Conservation (phyloP, 805 yeast species). For the Candida anglica region DNA sequence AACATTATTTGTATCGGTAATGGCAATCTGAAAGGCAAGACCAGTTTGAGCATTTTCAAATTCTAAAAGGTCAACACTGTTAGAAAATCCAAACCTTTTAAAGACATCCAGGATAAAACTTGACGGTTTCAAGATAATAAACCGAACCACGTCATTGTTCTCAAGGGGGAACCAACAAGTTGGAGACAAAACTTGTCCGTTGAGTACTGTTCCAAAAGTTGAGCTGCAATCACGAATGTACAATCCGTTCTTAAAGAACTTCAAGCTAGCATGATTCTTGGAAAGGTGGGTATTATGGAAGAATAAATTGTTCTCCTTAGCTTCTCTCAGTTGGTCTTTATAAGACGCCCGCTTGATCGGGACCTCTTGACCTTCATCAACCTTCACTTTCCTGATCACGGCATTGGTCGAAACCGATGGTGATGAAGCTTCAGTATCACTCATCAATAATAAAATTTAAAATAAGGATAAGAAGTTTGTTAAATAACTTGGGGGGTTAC, state of each 20-base stretch:
- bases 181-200: constrained; percentile 21
- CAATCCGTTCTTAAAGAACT: constrained; percentile 13
- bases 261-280: constrained; percentile 31
- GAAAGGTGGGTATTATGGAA: constrained; percentile 34
- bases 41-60: constrained; percentile 19
- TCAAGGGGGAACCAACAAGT: constrained; percentile 11
- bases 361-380: no score
- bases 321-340: constrained; percentile 20
- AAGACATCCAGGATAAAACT: constrained; percentile 11
- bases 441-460: no score
- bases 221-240: constrained; percentile 27
- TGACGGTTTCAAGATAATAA: constrained; percentile 31
- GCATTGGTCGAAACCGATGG: no score
- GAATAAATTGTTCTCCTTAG: constrained; percentile 24
- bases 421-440: no score
- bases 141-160: constrained; percentile 28
- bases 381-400: no score
- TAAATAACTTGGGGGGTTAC: no score
- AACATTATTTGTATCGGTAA: background rate
- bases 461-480: no score
- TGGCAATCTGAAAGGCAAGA: constrained; percentile 13
- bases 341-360: constrained; percentile 26
- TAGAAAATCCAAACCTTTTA: constrained; percentile 9
- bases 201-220: constrained; percentile 36
- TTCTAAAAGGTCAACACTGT: constrained; percentile 9